Evolutionary conservation across 768 basidiomycete species (phyloP).

Genomic region (Kwoniella botswanensis): DNA sequence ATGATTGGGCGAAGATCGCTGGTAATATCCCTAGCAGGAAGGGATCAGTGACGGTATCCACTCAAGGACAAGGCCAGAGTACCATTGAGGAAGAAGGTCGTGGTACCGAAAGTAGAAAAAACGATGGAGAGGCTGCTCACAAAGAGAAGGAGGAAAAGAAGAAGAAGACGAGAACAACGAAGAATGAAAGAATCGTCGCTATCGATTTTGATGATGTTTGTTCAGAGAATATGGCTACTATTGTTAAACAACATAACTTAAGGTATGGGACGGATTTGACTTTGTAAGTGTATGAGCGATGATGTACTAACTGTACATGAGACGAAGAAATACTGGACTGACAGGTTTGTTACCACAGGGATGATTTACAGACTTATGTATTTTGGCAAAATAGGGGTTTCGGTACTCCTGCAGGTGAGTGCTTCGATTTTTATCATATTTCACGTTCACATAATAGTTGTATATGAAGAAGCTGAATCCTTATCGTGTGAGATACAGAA

Average conservation of each 20-base stretch:
- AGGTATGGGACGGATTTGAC: constrained; percentile 34
- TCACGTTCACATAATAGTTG: too few relatives aligned
- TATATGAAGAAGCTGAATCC: too few relatives aligned
- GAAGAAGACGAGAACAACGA: neutral
- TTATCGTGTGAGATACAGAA: constrained; percentile 15
- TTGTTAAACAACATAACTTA: constrained; percentile 28
- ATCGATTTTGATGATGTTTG: constrained; percentile 51
- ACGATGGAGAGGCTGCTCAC: too few relatives aligned
- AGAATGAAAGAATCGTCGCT: constrained; percentile 37
- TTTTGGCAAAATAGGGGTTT: constrained; percentile 44
- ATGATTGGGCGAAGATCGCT: constrained; percentile 5
- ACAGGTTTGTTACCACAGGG: constrained; percentile 9
- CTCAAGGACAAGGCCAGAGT: neutral
- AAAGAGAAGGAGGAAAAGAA: neutral
- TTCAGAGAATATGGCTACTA: constrained; percentile 28
- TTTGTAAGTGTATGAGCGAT: constrained; percentile 25
- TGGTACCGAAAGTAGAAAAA: too few relatives aligned
- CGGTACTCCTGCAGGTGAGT: constrained; percentile 43
- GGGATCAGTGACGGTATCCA: neutral
- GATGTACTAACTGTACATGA: neutral
- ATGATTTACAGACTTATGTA: constrained; percentile 36
- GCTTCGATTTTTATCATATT: neutral
- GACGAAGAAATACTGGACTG: neutral
- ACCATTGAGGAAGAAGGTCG: neutral
- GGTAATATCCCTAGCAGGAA: neutral